These are phyloP conservation scores for Aspergillus sp. DNA, from an alignment of 2,329 filamentous ascomycete genomes.

Conservation along the genomic window DNA sequence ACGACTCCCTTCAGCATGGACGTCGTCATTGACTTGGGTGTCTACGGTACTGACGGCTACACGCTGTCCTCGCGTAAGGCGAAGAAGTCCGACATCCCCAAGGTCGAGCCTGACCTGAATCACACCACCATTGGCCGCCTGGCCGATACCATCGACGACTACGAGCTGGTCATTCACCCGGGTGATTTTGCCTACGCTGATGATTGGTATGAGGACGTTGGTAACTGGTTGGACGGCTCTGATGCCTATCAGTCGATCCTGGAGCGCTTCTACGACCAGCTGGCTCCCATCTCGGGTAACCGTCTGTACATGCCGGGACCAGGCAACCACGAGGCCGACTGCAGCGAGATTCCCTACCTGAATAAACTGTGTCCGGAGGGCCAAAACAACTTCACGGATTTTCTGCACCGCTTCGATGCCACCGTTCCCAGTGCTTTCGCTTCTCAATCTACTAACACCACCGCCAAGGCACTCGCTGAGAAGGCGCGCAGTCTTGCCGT, in stretches of 20 bases:
- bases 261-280: conserved; percentile 59
- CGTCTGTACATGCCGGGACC: conserved; percentile 60
- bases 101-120: conserved; percentile 55
- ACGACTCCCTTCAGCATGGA: conserved; percentile 55
- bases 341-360: conserved; percentile 36
- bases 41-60: conserved; percentile 57
- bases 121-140: conserved; percentile 61
- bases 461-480: conserved; percentile 48
- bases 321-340: conserved; percentile 62
- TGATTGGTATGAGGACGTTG: conserved; percentile 53
- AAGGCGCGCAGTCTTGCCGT: conserved; percentile 49
- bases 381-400: conserved; percentile 64
- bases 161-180: conserved; percentile 50
- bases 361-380: conserved; percentile 41
- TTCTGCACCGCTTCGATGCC: conserved; percentile 56
- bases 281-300: conserved; percentile 55
- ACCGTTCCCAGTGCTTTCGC: conserved; percentile 56
- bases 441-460: conserved; percentile 49
- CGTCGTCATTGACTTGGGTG: conserved; percentile 57
- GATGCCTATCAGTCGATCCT: conserved; percentile 60
- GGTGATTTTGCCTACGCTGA: conserved; percentile 61
- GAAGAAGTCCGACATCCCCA: conserved; percentile 54
- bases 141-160: conserved; percentile 54
- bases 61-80: conserved; percentile 44
- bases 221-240: conserved; percentile 52